These are phyloP conservation scores for Rhynchosporium graminicola DNA, from an alignment of 2,329 filamentous ascomycete genomes.

Conservation along the genomic window DNA sequence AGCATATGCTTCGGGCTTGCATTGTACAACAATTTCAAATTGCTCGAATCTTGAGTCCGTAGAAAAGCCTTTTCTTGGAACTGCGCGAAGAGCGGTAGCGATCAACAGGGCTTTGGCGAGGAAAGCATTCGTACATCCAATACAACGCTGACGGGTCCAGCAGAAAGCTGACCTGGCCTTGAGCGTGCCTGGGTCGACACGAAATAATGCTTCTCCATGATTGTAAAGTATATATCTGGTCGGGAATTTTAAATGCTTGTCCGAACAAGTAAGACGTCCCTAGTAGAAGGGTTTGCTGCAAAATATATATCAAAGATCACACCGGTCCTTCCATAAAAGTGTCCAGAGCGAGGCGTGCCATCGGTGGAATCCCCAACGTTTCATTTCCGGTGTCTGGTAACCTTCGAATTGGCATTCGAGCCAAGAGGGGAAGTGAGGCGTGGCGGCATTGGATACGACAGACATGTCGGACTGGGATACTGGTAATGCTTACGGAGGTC, in stretches of 20 bases:
- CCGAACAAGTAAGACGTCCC: constrained; percentile 10
- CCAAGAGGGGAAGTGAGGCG: not conserved
- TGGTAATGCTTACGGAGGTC: not conserved
- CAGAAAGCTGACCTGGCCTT: not conserved
- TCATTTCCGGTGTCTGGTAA: not conserved
- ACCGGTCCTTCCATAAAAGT: too few species aligned
- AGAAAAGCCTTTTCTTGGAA: not conserved
- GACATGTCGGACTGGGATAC: not conserved
- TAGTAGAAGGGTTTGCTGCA: constrained; percentile 6
- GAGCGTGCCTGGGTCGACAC: not conserved
- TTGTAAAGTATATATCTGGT: not conserved
- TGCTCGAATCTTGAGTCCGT: not conserved
- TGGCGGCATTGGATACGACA: not conserved
- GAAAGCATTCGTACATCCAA: not conserved
- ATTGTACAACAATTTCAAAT: not conserved
- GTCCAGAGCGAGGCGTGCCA: not conserved
- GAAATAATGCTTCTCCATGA: not conserved
- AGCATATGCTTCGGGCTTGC: not conserved
- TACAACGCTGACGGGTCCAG: not conserved
- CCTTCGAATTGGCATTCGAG: not conserved
- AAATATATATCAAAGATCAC: constrained; percentile 7
- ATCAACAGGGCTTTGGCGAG: constrained; percentile 2
- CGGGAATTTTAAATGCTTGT: not conserved
- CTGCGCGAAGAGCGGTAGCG: not conserved
- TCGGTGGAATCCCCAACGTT: not conserved